Evolutionary conservation across 331 rosid species (phyloP).

Genomic region (Acacia concinna): DNA sequence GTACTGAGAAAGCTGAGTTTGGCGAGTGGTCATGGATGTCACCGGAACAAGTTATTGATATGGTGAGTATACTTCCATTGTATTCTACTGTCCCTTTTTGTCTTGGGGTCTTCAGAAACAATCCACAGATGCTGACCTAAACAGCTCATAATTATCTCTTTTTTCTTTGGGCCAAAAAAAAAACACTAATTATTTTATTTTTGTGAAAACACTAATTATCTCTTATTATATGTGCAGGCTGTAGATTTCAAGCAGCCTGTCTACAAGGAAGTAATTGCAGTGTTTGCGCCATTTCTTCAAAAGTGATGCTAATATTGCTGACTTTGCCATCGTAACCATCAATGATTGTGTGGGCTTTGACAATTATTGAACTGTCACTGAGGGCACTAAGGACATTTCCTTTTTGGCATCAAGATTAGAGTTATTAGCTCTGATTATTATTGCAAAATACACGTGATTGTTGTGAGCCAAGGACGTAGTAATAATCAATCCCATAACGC

Average conservation of each 20-base stretch:
- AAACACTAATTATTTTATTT: too few relatives aligned
- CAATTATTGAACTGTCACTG: not conserved
- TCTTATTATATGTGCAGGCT: constrained; percentile 48
- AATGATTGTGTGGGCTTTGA: constrained; percentile 12
- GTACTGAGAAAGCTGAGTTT: constrained; percentile 88
- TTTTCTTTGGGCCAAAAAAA: too few relatives aligned
- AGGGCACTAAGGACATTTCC: not conserved
- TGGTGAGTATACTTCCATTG: constrained; percentile 48
- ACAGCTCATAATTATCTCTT: not conserved
- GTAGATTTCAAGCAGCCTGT: constrained; percentile 94
- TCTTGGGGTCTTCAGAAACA: not conserved
- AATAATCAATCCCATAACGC: not conserved
- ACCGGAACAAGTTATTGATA: constrained; percentile 58
- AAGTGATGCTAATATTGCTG: constrained; percentile 19
- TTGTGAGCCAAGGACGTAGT: not conserved
- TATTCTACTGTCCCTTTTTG: not conserved
- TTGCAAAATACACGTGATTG: not conserved
- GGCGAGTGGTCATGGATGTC: constrained; percentile 93
- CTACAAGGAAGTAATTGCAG: constrained; percentile 69
- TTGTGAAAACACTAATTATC: not conserved
- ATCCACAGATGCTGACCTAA: not conserved
- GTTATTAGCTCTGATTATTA: not conserved
- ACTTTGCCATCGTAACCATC: not conserved
- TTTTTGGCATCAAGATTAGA: constrained; percentile 1
- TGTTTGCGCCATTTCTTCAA: constrained; percentile 62